Base-by-base conservation (phyloP, 352 stramenopile species). In the Nothophytophthora sp. region DNA sequence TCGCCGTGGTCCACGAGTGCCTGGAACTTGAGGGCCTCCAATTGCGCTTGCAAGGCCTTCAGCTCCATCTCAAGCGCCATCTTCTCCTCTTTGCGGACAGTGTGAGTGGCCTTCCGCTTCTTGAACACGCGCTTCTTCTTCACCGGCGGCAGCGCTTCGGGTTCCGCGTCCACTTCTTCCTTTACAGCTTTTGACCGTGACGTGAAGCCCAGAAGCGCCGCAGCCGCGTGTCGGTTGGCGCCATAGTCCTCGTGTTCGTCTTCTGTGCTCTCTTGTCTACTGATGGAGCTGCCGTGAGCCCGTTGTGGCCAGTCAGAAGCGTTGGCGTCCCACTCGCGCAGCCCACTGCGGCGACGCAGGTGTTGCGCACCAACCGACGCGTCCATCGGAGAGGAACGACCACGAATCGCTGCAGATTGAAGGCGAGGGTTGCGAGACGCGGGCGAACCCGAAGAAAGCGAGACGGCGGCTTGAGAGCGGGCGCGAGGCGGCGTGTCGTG, bases 21-120 rank as follows among this genome's bases (percentile, higher is more conserved):
- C 43, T 43, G 50, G 4, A 63, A 48, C 11, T 65, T 62, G 45
- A 66, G 46, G 3, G 25, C 38, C 11, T 63, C 55, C 2, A 70
- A 44, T 12, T 61, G 38, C 12, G 24, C 43, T 29, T 66, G 15
- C 8, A 70, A 32, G 6, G 7, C 36, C 4, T 37, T 16, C 11
- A 70, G 53, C 32, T 70, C 39, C 15, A 16, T 5, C 30, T 70
- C 37, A n/a, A 70, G 30, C n/a, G 41, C 35, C 11, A 33, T 11
- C 9, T 59, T 65, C 18, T 76, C 56, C 36, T 79, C 69, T 54
- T 68, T 72, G 28, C 57, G 43, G 13, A 68, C 45, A 2, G 58
- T 59, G 36, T 72, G 59, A 12, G 63, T 72, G 3, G 63, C 58
- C 47, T 72, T 72, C 25, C 63, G 57, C 38, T 70, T 70, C 50